A percentile compares a stretch with the other conserved stretches of the same genome.
phyloP scores from a whole-genome alignment of 2,329 filamentous ascomycete genomes.

The Tolypocladium amazonense region DNA sequence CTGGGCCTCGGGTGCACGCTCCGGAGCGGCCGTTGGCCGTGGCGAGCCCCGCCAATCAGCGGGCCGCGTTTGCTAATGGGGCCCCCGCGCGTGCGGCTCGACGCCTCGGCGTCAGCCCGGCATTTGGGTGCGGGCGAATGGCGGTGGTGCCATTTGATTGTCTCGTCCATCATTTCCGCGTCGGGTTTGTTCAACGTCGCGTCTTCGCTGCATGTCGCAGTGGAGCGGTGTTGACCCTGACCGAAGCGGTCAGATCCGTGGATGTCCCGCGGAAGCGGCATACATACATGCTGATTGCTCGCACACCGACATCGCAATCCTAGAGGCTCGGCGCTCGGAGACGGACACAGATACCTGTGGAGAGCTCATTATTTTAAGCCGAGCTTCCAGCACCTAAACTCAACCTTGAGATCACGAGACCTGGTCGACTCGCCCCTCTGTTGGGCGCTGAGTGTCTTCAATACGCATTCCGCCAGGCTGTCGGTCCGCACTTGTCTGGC shows the following conservation, averaged over 20 bases:
- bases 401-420: background rate
- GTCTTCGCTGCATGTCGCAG: background rate
- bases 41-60: slow-evolving; percentile 12
- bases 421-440: background rate
- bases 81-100: background rate
- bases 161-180: background rate
- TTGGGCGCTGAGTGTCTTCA: background rate
- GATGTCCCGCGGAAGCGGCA: no score
- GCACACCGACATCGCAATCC: no score
- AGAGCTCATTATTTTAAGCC: no score
- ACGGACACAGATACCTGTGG: no score
- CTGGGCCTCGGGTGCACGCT: background rate
- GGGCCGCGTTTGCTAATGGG: slow-evolving; percentile 16
- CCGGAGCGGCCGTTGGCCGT: background rate
- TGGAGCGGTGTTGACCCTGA: background rate
- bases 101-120: no score
- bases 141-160: background rate
- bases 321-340: no score
- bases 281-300: no score
- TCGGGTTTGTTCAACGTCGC: background rate
- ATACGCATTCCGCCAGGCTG: background rate
- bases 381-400: background rate
- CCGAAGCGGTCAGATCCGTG: background rate
- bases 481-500: background rate
- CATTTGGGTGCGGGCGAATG: background rate